A percentile compares a stretch with the other conserved stretches of the same genome.
Evolutionary conservation across 495 filamentous ascomycete genomes (phyloP).

Genomic region (Neurospora sp.): DNA sequence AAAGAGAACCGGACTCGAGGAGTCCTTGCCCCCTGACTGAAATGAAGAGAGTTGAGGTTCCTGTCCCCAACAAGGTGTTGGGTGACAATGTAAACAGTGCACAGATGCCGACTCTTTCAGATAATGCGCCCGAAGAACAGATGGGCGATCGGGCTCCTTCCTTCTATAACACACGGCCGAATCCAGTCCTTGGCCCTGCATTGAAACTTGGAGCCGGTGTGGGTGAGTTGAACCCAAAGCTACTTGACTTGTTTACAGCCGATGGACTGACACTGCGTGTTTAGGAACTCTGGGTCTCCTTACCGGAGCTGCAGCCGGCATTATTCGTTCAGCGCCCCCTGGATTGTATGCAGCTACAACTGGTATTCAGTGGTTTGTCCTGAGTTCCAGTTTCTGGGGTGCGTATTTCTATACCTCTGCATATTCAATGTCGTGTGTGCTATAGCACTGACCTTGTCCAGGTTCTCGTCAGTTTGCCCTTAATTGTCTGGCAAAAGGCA

Average conservation of each 20-base stretch:
- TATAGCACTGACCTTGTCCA: constrained; percentile 12
- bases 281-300: constrained; percentile 62
- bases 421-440: background rate
- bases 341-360: constrained; percentile 61
- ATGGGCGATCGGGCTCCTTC: background rate
- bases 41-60: background rate
- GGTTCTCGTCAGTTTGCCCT: constrained; percentile 27
- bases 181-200: constrained; percentile 17
- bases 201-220: constrained; percentile 19
- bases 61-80: background rate
- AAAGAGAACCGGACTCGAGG: background rate
- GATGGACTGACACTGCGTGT: background rate
- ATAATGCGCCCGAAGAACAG: background rate
- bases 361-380: constrained; percentile 68
- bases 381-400: constrained; percentile 75
- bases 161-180: background rate
- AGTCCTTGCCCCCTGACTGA: background rate
- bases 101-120: background rate
- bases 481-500: constrained; percentile 28
- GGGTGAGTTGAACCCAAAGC: constrained; percentile 11
- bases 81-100: background rate
- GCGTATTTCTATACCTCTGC: constrained; percentile 3
- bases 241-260: background rate
- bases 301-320: constrained; percentile 57
- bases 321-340: constrained; percentile 52